These are phyloP conservation scores for Scheffersomyces stambukii DNA, from an alignment of 1,139 yeast species.

Conservation along the genomic window DNA sequence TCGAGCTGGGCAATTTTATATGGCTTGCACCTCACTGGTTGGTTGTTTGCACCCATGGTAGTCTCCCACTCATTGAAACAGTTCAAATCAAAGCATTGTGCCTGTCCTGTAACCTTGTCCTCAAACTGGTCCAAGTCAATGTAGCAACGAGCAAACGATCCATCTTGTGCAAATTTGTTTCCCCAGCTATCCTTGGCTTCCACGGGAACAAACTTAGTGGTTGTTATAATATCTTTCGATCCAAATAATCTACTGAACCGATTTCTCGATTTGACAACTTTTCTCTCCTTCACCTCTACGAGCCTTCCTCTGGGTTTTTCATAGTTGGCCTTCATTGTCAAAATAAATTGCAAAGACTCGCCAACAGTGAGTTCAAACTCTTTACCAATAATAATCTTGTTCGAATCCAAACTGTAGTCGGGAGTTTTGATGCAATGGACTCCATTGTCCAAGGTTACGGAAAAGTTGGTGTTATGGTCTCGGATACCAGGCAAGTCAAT, in stretches of 20 bases:
- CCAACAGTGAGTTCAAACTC: slow-evolving; percentile 83
- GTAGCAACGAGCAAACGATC: slow-evolving; percentile 79
- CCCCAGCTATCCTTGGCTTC: slow-evolving; percentile 54
- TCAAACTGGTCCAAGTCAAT: slow-evolving; percentile 61
- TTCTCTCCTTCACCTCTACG: slow-evolving; percentile 56
- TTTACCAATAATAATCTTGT: slow-evolving; percentile 53
- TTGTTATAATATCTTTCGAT: slow-evolving; percentile 43
- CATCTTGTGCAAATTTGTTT: slow-evolving; percentile 68
- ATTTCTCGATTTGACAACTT: slow-evolving; percentile 43
- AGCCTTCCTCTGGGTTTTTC: slow-evolving; percentile 50
- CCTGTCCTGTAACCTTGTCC: slow-evolving; percentile 49
- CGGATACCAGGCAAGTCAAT: slow-evolving; percentile 55
- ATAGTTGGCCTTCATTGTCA: slow-evolving; percentile 70
- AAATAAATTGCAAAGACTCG: slow-evolving; percentile 59
- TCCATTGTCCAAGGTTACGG: slow-evolving; percentile 81
- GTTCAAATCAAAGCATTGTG: slow-evolving; percentile 50
- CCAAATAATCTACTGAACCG: slow-evolving; percentile 46
- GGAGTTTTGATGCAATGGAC: slow-evolving; percentile 81
- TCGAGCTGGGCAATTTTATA: slow-evolving; percentile 65
- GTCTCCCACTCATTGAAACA: slow-evolving; percentile 84
- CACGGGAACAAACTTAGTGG: slow-evolving; percentile 53
- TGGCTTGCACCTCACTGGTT: slow-evolving; percentile 38
- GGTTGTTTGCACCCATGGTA: slow-evolving; percentile 18
- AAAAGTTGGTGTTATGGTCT: slow-evolving; percentile 58
- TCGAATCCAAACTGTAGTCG: slow-evolving; percentile 43